Evolutionary conservation across 2,329 filamentous ascomycete genomes (phyloP), one percentile per base, ranked within the genome.

Genomic region (Neofusicoccum umdonicola): DNA sequence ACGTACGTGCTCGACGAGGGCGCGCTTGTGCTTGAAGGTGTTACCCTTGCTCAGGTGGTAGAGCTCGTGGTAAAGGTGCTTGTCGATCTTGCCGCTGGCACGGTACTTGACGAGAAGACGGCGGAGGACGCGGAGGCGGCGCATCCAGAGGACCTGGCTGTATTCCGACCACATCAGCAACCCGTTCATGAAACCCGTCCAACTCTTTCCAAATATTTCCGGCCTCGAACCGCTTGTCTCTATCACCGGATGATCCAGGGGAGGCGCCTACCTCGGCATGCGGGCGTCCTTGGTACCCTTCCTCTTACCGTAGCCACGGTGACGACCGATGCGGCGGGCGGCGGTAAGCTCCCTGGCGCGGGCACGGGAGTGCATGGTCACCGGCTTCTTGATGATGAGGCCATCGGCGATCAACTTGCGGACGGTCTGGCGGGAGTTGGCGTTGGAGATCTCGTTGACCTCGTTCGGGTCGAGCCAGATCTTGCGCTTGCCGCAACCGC

Each of bases 21-120:
- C 95, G 85, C 95, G 91, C 93, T 98, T 99, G 92, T 99, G 95
- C 93, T 99, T 99, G 91, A 99, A 99, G 83, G 95, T 94, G 90
- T 99, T 99, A 96, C 95, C 96, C 93, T 99, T 99, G 90, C 91
- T 95, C 82, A 96, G 87, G 85, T 97, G 95, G 89, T 99, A 99
- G 75, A 99, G 92, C 87, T 98, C 93, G 89, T 99, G 95, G 90
- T 99, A 99, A 69, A 99, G 93, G 88, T 99, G 95, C 90, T 99
- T 99, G 87, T 99, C 95, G 82, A 99, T 99, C 91, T 99, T 99
- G 84, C 96, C 96, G 79, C 91, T 91, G 83, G 94, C 94, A 84
- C 95, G 95, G 89, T 99, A 99, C 89, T 98, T 98, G 87, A 97
- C 95, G 75, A 99, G 88, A 69, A 99, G 91, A 82, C 95, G 95